These are phyloP conservation scores for Eutypella sp. DNA, from an alignment of 2,329 filamentous ascomycete species.

Conservation along the genomic window DNA sequence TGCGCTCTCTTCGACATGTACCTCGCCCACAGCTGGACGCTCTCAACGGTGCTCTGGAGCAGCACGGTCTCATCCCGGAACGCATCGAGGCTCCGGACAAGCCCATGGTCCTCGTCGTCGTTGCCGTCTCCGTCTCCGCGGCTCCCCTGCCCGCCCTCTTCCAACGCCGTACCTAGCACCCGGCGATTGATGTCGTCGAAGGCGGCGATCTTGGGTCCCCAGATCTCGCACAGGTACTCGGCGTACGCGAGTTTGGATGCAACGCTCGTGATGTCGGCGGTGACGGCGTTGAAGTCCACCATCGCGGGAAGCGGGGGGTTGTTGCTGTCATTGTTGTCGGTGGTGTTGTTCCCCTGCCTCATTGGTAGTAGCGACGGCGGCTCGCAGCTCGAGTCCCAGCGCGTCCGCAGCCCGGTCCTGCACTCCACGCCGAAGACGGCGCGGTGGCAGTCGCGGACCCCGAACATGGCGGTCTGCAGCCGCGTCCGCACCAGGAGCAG, in stretches of 20 bases:
- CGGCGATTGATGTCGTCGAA: not conserved
- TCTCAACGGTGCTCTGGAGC: not conserved
- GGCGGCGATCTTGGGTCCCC: not conserved
- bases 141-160: too few species aligned
- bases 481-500: not conserved
- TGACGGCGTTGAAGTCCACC: not conserved
- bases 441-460: not conserved
- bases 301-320: not conserved
- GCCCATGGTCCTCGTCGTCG: too few species aligned
- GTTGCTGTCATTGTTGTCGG: too few species aligned
- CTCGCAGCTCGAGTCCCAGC: not conserved
- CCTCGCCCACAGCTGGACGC: not conserved
- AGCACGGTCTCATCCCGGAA: not conserved
- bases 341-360: too few species aligned
- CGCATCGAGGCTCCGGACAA: too few species aligned
- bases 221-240: not conserved
- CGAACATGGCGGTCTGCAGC: not conserved
- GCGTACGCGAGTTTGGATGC: not conserved
- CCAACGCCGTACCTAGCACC: not conserved
- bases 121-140: too few species aligned
- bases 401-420: not conserved
- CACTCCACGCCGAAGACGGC: not conserved
- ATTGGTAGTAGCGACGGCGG: not conserved
- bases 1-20: not conserved
- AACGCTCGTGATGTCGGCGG: not conserved